Conservation (phyloP, 2,329 filamentous ascomycete species). For the Cryoendolithus antarcticus region DNA sequence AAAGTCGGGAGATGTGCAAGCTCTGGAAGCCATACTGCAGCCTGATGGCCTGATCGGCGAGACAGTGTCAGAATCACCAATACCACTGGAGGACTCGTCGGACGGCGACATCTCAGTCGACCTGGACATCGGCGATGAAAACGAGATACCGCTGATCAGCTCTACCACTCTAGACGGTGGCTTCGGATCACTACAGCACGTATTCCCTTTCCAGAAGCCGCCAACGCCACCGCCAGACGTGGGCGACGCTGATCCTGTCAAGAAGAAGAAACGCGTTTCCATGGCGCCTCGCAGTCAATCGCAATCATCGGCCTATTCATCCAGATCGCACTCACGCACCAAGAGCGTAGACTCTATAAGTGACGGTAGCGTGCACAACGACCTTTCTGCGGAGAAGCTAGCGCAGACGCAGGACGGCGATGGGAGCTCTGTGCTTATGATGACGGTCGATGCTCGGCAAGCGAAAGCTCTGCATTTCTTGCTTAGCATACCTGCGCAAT, state of each 20-base stretch:
- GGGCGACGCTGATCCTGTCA: constrained; percentile 30
- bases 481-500: constrained; percentile 64
- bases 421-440: constrained; percentile 67
- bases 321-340: constrained; percentile 57
- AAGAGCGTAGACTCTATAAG: constrained; percentile 63
- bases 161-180: constrained; percentile 5
- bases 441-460: constrained; percentile 47
- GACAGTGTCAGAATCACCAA: constrained; percentile 9
- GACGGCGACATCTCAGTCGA: constrained; percentile 10
- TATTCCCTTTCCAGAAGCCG: constrained; percentile 77
- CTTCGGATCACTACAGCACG: constrained; percentile 54
- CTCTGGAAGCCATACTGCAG: constrained; percentile 69
- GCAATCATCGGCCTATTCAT: constrained; percentile 68
- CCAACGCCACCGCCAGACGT: constrained; percentile 33
- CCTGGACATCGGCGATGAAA: constrained; percentile 1
- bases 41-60: constrained; percentile 27
- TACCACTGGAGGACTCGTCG: constrained; percentile 9
- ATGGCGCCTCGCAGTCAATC: constrained; percentile 79
- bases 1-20: constrained; percentile 61
- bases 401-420: constrained; percentile 55
- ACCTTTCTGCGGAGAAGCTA: constrained; percentile 69
- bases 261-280: constrained; percentile 62
- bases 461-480: constrained; percentile 66
- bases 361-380: constrained; percentile 61
- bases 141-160: neutral